Base-by-base conservation (phyloP, 2,329 filamentous ascomycete genomes). In the Arthrobotrys pseudoclavata region DNA sequence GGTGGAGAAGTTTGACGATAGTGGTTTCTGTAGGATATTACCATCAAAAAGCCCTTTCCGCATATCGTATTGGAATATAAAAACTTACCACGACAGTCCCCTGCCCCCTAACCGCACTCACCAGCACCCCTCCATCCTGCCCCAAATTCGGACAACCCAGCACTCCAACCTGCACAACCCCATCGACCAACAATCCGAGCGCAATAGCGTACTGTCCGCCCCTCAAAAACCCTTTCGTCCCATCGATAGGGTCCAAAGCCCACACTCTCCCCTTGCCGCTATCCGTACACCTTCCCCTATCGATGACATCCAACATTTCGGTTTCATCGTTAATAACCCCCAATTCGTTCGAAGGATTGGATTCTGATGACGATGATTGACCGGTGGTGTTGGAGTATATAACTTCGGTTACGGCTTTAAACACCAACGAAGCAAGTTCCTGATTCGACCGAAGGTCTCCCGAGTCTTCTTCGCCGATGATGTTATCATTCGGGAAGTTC, bases 141-240 rank as follows among this genome's bases (percentile, higher is more conserved):
- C 90, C 89, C 34, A 99, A 89, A 85, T 99, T 99, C 26, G 96
- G 96, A 85, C 95, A 97, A 79, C 93, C 96, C 71, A 99, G 89
- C 53, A 97, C 96, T 80, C 96, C 96, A 79, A 97, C 93, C 84
- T 94, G 93, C 82, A 98, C 94, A 81, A 97, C 90, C 66, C 95
- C 96, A 82, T 98, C 94, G 29, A 97, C 92, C 85, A 99, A 91
- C 81, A 99, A 87, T 40, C 89, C 96, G 4, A 99, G 88, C 83
- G 95, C 97, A 67, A 99, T 94, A 69, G 96, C 96, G 83, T 99
- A 99, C 86, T 99, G 96, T 45, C 94, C 96, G 66, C 96, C 96
- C 79, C 96, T 89, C 77, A 99, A 87, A 86, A 99, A 99, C 31
- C 96, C 96, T 86, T 97, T 97, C 67, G 96, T 99, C 80, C 96